Conservation (phyloP, 192 early-diverging fungal species). For the Coemansia sp. region DNA sequence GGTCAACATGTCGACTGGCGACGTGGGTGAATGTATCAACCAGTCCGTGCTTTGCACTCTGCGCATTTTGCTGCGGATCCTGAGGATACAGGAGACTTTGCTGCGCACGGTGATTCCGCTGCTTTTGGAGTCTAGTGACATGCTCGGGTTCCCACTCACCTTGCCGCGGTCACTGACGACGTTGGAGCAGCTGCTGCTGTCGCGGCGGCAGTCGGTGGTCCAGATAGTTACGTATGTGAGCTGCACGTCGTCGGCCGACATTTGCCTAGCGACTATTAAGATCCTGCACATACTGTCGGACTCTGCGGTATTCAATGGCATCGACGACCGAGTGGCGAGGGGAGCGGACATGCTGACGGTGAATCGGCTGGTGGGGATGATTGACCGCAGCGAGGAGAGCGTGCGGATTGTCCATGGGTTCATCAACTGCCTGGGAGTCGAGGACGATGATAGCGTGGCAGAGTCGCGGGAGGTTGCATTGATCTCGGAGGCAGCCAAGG, state of each 20-base stretch:
- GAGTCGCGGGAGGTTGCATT: constrained; percentile 48
- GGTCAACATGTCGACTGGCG: constrained; percentile 55
- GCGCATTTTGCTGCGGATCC: constrained; percentile 65
- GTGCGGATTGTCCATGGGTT: constrained; percentile 77
- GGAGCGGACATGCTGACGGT: constrained; percentile 57
- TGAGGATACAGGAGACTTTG: constrained; percentile 78
- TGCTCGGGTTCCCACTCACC: constrained; percentile 56
- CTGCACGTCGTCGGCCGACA: constrained; percentile 65
- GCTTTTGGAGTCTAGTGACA: constrained; percentile 53
- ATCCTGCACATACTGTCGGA: constrained; percentile 74
- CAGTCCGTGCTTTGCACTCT: constrained; percentile 50
- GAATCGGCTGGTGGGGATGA: constrained; percentile 74
- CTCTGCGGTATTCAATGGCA: constrained; percentile 67
- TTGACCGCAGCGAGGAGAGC: constrained; percentile 66
- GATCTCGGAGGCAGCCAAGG: constrained; percentile 35
- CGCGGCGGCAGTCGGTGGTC: constrained; percentile 67
- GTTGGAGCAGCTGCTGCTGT: constrained; percentile 81
- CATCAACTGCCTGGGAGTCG: constrained; percentile 72
- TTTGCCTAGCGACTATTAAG: constrained; percentile 72
- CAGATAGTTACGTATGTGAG: constrained; percentile 74
- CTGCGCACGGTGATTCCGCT: constrained; percentile 65
- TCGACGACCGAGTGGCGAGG: constrained; percentile 50
- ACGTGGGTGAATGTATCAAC: constrained; percentile 32
- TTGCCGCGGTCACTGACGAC: constrained; percentile 63
- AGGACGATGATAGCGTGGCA: constrained; percentile 49